Evolutionary conservation across 345 rosid genomes (phyloP).

Genomic region (Eucalyptus sp.): DNA sequence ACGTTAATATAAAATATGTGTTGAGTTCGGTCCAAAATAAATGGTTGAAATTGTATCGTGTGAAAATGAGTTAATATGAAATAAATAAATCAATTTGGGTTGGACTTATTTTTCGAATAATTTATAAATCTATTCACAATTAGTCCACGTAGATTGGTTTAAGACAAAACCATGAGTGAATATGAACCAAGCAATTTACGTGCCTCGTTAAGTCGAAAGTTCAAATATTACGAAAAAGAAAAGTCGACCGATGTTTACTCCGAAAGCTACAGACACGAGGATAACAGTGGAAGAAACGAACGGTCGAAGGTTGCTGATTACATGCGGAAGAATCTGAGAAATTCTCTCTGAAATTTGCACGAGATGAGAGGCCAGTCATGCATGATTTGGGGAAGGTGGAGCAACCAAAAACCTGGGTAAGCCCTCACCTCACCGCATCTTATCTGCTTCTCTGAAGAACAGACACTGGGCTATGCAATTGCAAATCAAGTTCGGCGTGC

Average conservation of each 20-base stretch:
- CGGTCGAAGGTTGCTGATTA: neutral
- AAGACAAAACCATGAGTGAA: neutral
- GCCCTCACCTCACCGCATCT: neutral
- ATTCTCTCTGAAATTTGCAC: neutral
- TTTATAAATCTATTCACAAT: neutral
- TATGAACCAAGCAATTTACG: neutral
- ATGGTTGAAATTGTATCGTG: neutral
- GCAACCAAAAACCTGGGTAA: neutral
- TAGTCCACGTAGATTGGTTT: neutral
- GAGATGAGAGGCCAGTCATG: neutral
- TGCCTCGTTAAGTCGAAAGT: neutral
- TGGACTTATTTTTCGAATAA: neutral
- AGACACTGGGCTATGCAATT: neutral
- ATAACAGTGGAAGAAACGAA: neutral
- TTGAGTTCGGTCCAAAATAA: rapidly evolving
- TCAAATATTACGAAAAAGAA: neutral
- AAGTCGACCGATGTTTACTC: neutral
- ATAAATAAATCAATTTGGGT: neutral
- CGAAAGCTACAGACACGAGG: neutral
- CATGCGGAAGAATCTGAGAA: neutral
- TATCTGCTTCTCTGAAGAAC: neutral
- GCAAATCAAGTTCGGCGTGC: neutral
- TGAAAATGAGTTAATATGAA: neutral
- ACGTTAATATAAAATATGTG: rapidly evolving
- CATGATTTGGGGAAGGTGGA: neutral